phyloP scores from a whole-genome alignment of 306 rosid genomes.

The Trifolium fragiferum region DNA sequence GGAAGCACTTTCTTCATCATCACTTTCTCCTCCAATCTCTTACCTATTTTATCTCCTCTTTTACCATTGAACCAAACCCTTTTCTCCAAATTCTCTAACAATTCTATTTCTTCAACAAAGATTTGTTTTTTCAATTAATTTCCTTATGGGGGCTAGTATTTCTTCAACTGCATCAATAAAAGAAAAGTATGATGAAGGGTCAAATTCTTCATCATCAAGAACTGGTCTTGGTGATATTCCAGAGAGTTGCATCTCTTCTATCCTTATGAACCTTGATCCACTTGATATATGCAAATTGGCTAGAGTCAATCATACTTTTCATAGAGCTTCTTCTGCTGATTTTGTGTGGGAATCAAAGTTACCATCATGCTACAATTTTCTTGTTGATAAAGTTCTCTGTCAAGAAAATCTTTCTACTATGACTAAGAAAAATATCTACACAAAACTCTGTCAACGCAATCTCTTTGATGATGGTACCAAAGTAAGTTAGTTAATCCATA shows the following conservation, averaged over 20 bases:
- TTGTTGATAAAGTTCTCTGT: conserved; percentile 49
- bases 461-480: conserved; percentile 62
- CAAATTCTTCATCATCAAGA: conserved; percentile 34
- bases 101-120: conserved; percentile 5
- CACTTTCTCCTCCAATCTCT: conserved; percentile 24
- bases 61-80: conserved; percentile 42
- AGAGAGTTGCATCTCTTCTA: conserved; percentile 72
- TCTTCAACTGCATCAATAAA: conserved; percentile 41
- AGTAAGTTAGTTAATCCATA: conserved; percentile 43
- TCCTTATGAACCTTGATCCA: conserved; percentile 68
- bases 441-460: conserved; percentile 59
- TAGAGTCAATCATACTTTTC: conserved; percentile 59
- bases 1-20: conserved; percentile 45
- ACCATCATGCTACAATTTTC: conserved; percentile 65
- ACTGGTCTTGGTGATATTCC: conserved; percentile 69
- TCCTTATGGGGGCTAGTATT: conserved; percentile 62
- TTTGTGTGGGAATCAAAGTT: conserved; percentile 80
- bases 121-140: neutral
- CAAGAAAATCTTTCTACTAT: conserved; percentile 22
- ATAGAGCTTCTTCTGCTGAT: conserved; percentile 74
- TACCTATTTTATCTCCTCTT: conserved; percentile 51
- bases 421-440: conserved; percentile 65
- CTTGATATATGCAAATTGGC: conserved; percentile 81
- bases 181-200: conserved; percentile 33
- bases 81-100: neutral